Conservation (phyloP, 805 yeast species). For the Ogataea pini region DNA sequence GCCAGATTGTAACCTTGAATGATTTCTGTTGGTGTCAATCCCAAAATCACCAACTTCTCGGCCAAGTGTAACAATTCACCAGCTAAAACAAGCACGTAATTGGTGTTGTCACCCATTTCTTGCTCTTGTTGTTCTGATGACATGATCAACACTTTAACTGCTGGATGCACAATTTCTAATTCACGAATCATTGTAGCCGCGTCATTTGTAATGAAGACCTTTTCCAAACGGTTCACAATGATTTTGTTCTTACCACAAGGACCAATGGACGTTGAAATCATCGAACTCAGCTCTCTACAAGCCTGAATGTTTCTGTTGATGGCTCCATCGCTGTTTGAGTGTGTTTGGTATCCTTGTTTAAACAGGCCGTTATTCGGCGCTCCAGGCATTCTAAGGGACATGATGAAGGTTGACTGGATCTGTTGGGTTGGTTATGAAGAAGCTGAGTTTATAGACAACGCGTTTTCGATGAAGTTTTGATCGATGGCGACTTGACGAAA, state of each 20-base stretch:
- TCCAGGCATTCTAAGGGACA: conserved; percentile 89
- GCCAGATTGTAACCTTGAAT: conserved; percentile 92
- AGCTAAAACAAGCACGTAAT: conserved; percentile 86
- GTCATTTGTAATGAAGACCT: conserved; percentile 88
- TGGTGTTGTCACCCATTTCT: conserved; percentile 97
- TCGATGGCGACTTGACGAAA: background rate
- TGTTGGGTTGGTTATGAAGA: no score
- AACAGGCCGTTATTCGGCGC: conserved; percentile 93
- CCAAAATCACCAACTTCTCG: conserved; percentile 79
- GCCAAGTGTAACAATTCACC: conserved; percentile 89
- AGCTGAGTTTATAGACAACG: no score
- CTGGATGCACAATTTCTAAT: conserved; percentile 94
- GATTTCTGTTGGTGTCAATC: conserved; percentile 89
- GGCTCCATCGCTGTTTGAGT: conserved; percentile 91
- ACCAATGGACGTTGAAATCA: conserved; percentile 93
- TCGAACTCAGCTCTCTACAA: conserved; percentile 86
- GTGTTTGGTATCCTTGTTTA: conserved; percentile 91
- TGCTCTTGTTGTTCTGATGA: conserved; percentile 95
- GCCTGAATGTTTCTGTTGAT: conserved; percentile 91
- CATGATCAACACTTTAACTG: conserved; percentile 93
- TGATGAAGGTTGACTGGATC: conserved; percentile 37
- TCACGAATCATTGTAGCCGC: conserved; percentile 98
- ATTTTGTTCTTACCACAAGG: conserved; percentile 98
- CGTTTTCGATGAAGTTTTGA: conserved; percentile 2
- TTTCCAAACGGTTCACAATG: conserved; percentile 84